Evolutionary conservation across 345 rosid species (phyloP).

Genomic region (Dovyalis caffra): DNA sequence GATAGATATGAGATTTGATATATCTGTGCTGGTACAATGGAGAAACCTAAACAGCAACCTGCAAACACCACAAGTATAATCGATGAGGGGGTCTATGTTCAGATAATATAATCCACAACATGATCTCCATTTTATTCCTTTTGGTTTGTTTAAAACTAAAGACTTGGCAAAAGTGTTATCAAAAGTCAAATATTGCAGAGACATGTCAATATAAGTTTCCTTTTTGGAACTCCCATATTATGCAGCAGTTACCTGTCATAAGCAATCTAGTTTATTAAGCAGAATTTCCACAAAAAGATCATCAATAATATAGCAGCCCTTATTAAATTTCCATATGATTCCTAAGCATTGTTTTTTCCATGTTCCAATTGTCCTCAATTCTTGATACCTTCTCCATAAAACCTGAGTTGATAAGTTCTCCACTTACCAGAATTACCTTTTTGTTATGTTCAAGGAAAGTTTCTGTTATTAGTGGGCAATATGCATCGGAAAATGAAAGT

Average conservation of each 20-base stretch:
- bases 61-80: conserved; percentile 14
- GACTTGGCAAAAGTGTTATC: not conserved
- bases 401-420: not conserved
- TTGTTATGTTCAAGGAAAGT: not conserved
- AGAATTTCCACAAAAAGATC: not conserved
- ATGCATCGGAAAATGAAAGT: not conserved
- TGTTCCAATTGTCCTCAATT: not conserved
- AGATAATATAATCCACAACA: conserved; percentile 4
- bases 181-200: not conserved
- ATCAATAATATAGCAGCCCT: not conserved
- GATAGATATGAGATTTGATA: not conserved
- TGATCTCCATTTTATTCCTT: not conserved
- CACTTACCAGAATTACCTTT: not conserved
- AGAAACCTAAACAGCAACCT: conserved; percentile 24
- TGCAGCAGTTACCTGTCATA: not conserved
- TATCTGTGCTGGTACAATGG: conserved; percentile 1
- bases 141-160: not conserved
- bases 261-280: not conserved
- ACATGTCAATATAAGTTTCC: not conserved
- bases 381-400: not conserved
- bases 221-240: not conserved
- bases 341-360: not conserved
- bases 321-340: not conserved
- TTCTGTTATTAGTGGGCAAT: not conserved
- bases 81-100: not conserved